These are phyloP conservation scores for Lyophyllum decastes DNA, from an alignment of 768 basidiomycete species.

Conservation along the genomic window DNA sequence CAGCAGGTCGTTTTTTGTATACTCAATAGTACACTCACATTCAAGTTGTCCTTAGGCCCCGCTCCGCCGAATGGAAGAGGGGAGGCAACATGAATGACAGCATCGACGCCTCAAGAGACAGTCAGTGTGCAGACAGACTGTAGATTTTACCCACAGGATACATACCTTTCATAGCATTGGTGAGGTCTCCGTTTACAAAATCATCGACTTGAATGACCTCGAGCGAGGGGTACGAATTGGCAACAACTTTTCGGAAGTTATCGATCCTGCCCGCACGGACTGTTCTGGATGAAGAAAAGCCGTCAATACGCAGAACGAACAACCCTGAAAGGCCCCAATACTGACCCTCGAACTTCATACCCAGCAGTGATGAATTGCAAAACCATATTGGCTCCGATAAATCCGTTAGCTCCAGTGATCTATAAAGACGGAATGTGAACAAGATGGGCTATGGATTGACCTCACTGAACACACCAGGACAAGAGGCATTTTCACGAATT, in stretches of 20 bases:
- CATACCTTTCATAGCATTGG: conserved; percentile 43
- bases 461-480: not conserved
- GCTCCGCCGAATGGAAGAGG: conserved; percentile 20
- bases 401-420: conserved; percentile 28
- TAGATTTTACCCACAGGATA: not conserved
- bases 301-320: not conserved
- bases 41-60: conserved; percentile 14
- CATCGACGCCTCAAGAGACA: conserved; percentile 31
- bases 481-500: not conserved
- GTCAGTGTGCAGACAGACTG: not conserved
- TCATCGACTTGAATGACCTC: conserved; percentile 23
- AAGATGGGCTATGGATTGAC: not conserved
- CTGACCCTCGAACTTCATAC: conserved; percentile 24
- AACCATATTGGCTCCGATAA: conserved; percentile 24
- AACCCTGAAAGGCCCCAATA: not conserved
- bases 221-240: conserved; percentile 15
- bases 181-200: conserved; percentile 30
- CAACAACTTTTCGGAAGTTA: conserved; percentile 10
- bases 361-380: conserved; percentile 21
- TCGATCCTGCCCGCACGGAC: conserved; percentile 20
- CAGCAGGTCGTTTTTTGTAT: not conserved
- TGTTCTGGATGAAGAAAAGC: conserved; percentile 8
- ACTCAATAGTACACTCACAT: conserved; percentile 4
- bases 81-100: conserved; percentile 38
- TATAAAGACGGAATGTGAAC: not conserved